These are phyloP conservation scores for Protea cynaroides DNA, from an alignment of 164 flowering plant genomes.

Conservation along the genomic window DNA sequence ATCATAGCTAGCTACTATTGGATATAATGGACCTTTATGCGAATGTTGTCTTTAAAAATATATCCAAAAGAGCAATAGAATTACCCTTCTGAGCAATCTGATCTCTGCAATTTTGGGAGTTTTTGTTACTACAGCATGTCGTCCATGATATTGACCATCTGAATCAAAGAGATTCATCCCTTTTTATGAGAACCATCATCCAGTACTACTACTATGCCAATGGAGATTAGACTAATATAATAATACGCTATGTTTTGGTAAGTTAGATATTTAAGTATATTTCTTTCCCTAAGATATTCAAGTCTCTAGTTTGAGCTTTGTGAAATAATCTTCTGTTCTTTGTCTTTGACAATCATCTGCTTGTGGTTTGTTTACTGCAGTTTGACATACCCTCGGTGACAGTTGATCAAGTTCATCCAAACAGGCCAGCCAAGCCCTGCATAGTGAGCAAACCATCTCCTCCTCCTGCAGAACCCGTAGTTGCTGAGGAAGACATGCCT, in stretches of 20 bases:
- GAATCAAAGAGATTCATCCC: too few relatives aligned
- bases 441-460: slow-evolving; percentile 27
- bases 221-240: background rate
- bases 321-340: background rate
- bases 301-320: background rate
- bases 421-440: slow-evolving; percentile 52
- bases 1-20: too few relatives aligned
- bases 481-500: slow-evolving; percentile 38
- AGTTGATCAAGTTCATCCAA: slow-evolving; percentile 50
- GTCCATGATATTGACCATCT: too few relatives aligned
- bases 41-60: too few relatives aligned
- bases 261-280: background rate
- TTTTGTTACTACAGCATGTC: too few relatives aligned
- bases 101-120: background rate
- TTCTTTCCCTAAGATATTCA: background rate
- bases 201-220: background rate
- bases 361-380: slow-evolving; percentile 33
- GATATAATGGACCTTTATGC: too few relatives aligned
- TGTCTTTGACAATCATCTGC: background rate
- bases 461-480: slow-evolving; percentile 8
- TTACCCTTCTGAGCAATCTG: background rate
- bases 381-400: slow-evolving; percentile 37
- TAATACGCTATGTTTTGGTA: background rate
- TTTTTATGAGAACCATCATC: background rate
- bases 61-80: background rate